phyloP scores from a whole-genome alignment of 331 rosid species.

The Saraca asoca region DNA sequence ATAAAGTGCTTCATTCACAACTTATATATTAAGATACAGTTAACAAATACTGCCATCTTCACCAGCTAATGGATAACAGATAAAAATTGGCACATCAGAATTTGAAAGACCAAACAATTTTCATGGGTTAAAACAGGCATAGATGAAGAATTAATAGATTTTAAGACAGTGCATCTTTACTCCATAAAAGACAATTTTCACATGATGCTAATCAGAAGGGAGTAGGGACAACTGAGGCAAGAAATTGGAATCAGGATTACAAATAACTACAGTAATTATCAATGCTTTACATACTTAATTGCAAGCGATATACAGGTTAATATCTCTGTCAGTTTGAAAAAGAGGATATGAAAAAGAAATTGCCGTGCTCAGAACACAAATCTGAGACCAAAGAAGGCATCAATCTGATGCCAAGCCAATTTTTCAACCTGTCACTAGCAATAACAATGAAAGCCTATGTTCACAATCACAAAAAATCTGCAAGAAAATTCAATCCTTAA shows the following conservation, averaged over 20 bases:
- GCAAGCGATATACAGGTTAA: background rate
- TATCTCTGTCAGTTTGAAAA: slow-evolving; percentile 13
- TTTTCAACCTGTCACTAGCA: slow-evolving; percentile 5
- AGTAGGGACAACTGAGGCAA: slow-evolving; percentile 4
- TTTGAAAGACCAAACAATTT: slow-evolving; percentile 16
- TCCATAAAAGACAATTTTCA: slow-evolving; percentile 5
- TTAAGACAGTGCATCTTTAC: background rate
- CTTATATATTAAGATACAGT: slow-evolving; percentile 14
- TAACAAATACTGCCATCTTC: slow-evolving; percentile 5
- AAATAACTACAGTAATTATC: background rate
- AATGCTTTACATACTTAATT: background rate
- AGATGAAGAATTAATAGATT: slow-evolving; percentile 3
- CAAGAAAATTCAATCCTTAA: slow-evolving; percentile 18
- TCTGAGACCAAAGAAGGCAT: background rate
- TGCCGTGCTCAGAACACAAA: slow-evolving; percentile 5
- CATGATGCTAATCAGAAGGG: background rate
- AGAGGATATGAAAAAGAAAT: background rate
- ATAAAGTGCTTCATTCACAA: background rate
- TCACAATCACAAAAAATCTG: slow-evolving; percentile 7
- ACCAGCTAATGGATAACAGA: slow-evolving; percentile 27
- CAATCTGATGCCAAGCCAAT: slow-evolving; percentile 13
- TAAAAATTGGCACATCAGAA: background rate
- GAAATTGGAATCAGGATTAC: slow-evolving; percentile 2
- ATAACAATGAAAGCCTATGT: background rate
- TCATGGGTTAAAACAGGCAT: slow-evolving; percentile 4